These are phyloP conservation scores for Zygoascus meyerae DNA, from an alignment of 1,139 yeast species.

Conservation along the genomic window DNA sequence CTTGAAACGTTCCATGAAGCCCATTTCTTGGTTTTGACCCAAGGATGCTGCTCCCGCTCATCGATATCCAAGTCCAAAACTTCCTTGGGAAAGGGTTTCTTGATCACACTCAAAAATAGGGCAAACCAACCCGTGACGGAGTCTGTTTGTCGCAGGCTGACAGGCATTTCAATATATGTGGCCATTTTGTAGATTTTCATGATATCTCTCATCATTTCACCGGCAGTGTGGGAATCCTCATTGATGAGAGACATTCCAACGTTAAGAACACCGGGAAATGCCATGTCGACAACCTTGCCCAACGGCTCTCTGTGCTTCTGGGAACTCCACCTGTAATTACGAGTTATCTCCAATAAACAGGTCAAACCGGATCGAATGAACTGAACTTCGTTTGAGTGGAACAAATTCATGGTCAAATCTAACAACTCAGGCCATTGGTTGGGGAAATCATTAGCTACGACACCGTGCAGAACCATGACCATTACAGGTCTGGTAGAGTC, in stretches of 20 bases:
- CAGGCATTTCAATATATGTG: constrained; percentile 71
- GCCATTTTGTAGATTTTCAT: constrained; percentile 78
- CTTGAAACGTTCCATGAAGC: constrained; percentile 73
- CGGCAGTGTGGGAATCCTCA: constrained; percentile 43
- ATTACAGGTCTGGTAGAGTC: constrained; percentile 50
- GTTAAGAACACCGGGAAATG: constrained; percentile 63
- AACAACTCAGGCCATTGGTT: constrained; percentile 64
- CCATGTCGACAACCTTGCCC: constrained; percentile 54
- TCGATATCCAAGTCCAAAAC: constrained; percentile 43
- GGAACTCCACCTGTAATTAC: constrained; percentile 71
- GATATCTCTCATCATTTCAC: constrained; percentile 73
- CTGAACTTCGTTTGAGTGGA: constrained; percentile 49
- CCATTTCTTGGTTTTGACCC: constrained; percentile 89
- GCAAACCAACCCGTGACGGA: constrained; percentile 67
- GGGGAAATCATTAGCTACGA: constrained; percentile 67
- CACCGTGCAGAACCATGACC: constrained; percentile 60
- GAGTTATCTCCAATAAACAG: constrained; percentile 66
- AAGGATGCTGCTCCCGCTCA: constrained; percentile 45
- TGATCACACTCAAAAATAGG: constrained; percentile 65
- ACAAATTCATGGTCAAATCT: constrained; percentile 51
- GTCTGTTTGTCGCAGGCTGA: constrained; percentile 52
- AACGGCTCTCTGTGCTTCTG: constrained; percentile 53
- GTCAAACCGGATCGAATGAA: constrained; percentile 70
- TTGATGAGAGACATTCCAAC: constrained; percentile 57
- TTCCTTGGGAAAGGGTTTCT: constrained; percentile 50